Conservation (phyloP, 2,329 filamentous ascomycete genomes). For the Ophiostoma himal-ulmi region DNA sequence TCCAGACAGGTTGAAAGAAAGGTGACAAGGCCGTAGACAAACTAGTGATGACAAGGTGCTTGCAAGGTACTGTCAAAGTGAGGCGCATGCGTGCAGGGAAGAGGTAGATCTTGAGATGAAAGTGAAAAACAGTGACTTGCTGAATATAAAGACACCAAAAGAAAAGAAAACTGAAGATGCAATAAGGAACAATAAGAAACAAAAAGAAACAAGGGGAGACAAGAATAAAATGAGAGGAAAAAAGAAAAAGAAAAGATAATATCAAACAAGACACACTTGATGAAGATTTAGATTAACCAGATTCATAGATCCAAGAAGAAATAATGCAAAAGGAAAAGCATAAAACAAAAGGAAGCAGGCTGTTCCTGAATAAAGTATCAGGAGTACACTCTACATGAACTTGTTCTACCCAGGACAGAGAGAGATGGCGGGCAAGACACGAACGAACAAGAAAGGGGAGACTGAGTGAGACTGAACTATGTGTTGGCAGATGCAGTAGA, state of each 20-base stretch:
- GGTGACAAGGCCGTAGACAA: not conserved
- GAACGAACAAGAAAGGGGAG: not conserved
- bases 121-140: not conserved
- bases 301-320: not conserved
- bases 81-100: not conserved
- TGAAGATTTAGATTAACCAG: not conserved
- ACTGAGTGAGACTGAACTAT: not conserved
- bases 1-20: not conserved
- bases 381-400: not conserved
- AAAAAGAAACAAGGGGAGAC: not conserved
- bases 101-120: not conserved
- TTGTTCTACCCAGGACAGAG: not conserved
- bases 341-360: not conserved
- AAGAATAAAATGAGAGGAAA: not conserved
- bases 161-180: not conserved
- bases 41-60: not conserved
- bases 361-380: not conserved
- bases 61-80: not conserved
- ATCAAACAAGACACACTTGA: not conserved
- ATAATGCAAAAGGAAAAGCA: not conserved
- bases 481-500: conserved; percentile 6
- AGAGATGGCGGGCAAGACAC: not conserved
- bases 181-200: not conserved
- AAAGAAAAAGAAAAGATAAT: not conserved
- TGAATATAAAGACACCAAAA: not conserved